Base-by-base conservation (phyloP, 2,329 filamentous ascomycete genomes). In the Fusarium abutilonis region DNA sequence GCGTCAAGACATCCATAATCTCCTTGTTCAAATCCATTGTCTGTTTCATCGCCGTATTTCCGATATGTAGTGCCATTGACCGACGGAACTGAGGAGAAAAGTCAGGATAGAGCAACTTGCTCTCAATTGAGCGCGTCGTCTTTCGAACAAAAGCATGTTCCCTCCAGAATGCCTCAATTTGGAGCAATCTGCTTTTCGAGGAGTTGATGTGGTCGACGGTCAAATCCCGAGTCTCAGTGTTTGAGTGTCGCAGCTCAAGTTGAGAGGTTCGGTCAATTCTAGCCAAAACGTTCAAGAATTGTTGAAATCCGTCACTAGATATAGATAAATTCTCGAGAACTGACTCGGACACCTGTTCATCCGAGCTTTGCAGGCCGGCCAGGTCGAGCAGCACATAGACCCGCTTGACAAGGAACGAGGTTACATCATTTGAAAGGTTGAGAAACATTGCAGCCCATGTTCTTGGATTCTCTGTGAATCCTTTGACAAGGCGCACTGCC, bases 371-470 rank as follows among this genome's bases (percentile, higher is more conserved):
- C 28, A 77, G 57, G 4, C 76, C 76, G 17, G 74, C 76, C 2
- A 77, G 69, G 21, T 81, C 68, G 14, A 82, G 63, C 9, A 79
- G 61, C 4, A 73, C 73, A 21, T 68, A 67, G 6, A 76, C 36
- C 8, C 77, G 75, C 2, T 72, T 69, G 6, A 74, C 53, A 9
- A 77, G 56, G 42, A 74, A 72, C 6, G 63, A 50, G 8, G 55
- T 63, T n/a, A 58, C 63, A 4, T 56, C 44, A 15, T 71, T 60
- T 19, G 57, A 26, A 26, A 26, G 64, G n/a, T 48, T 53, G 10
- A 66, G 54, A 9, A 77, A 50, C 44, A 72, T 52, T 5, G 43
- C 41, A 13, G 66, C 57, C 67, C 73, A 76, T 6, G 66, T 68
- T 14, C 75, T 45, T 3, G 60, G 42, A 17, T 60, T 64, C 6